Evolutionary conservation across 495 filamentous ascomycete genomes (phyloP).

Genomic region (Neurospora pannonica): DNA sequence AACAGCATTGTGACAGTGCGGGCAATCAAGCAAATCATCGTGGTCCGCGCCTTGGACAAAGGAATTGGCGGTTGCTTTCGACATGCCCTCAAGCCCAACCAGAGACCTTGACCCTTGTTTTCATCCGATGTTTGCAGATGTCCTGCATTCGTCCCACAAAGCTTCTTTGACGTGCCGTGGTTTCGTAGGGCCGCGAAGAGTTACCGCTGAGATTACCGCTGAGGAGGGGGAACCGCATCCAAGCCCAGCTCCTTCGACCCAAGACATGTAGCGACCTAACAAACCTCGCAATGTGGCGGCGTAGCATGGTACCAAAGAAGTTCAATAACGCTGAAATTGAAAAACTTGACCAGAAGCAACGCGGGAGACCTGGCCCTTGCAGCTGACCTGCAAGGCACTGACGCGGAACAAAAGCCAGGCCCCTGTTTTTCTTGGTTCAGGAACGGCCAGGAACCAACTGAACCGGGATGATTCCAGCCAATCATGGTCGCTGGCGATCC

Average conservation of each 20-base stretch:
- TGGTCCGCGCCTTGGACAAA: background rate
- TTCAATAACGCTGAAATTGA: slow-evolving; percentile 2
- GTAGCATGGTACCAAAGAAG: background rate
- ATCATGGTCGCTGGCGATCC: background rate
- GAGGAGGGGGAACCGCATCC: background rate
- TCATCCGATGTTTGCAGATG: background rate
- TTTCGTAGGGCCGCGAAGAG: background rate
- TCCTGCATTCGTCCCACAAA: background rate
- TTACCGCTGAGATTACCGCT: background rate
- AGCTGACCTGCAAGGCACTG: slow-evolving; percentile 14
- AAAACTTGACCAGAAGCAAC: background rate
- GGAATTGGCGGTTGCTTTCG: background rate
- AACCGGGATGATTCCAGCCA: slow-evolving; percentile 9
- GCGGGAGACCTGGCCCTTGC: slow-evolving; percentile 12
- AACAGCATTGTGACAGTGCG: background rate
- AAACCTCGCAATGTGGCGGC: slow-evolving; percentile 2
- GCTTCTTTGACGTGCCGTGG: background rate
- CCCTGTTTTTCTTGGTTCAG: slow-evolving; percentile 6
- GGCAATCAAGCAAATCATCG: background rate
- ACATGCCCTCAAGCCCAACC: background rate
- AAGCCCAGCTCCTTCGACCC: background rate
- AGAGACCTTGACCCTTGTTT: background rate
- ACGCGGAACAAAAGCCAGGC: slow-evolving; percentile 4
- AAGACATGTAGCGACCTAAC: slow-evolving; percentile 6
- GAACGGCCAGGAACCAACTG: slow-evolving; percentile 13